Evolutionary conservation across 345 rosid species (phyloP).

Genomic region (Brassica cretica): DNA sequence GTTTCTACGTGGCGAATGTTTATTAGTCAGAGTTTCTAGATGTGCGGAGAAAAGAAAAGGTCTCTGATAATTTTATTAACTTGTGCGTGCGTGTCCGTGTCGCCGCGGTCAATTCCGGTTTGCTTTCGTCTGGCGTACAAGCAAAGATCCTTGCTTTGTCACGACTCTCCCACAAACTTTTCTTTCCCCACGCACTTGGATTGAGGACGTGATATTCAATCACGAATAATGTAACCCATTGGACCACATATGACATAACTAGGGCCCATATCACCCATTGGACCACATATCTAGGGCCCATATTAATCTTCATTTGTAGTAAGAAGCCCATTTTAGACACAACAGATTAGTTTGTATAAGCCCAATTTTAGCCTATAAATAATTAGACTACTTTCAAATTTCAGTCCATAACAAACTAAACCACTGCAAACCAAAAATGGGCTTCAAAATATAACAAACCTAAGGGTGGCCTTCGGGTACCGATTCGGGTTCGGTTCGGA

Average conservation of each 20-base stretch:
- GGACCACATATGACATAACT: background rate
- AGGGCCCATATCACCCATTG: slow-evolving; percentile 25
- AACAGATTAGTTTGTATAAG: background rate
- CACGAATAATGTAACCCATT: slow-evolving; percentile 8
- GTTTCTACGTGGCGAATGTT: slow-evolving; percentile 4
- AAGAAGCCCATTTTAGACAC: background rate
- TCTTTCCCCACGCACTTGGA: background rate
- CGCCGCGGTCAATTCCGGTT: slow-evolving; percentile 25
- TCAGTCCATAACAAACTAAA: background rate
- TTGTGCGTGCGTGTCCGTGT: slow-evolving; percentile 26
- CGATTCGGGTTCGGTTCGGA: no score
- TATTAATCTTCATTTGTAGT: background rate
- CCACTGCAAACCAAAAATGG: background rate
- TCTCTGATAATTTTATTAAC: background rate
- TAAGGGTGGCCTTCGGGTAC: no score
- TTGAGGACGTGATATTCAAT: background rate
- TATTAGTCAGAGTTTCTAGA: slow-evolving; percentile 11
- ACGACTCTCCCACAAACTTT: background rate
- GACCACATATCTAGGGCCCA: background rate
- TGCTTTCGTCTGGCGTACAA: slow-evolving; percentile 15
- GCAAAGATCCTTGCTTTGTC: slow-evolving; percentile 9
- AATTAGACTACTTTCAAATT: background rate
- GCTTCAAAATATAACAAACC: background rate
- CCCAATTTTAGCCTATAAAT: background rate
- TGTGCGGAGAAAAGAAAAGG: background rate